Conservation (phyloP, 192 early-diverging fungal species). For the Podila minutissima region DNA sequence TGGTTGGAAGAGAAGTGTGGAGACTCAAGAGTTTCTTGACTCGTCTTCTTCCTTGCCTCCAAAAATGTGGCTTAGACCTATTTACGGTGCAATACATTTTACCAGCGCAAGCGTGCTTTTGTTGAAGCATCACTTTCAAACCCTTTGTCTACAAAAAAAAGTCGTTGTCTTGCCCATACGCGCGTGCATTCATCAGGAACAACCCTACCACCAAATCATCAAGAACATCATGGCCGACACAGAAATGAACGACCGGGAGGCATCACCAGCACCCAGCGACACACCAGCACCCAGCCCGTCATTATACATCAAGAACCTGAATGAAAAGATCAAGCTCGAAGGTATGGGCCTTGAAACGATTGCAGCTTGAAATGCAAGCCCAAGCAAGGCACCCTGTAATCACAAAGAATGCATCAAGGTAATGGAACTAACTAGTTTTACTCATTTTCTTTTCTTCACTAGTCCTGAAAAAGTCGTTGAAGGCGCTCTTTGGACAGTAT, state of each 20-base stretch:
- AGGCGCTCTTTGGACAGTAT: slow-evolving; percentile 82
- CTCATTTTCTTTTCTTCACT: neutral
- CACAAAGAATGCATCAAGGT: no score
- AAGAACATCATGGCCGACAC: slow-evolving; percentile 23
- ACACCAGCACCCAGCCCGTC: slow-evolving; percentile 70
- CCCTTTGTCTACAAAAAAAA: no score
- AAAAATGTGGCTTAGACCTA: slow-evolving; percentile 1
- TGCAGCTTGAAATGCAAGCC: neutral
- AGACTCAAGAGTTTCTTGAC: neutral
- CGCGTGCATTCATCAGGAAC: neutral
- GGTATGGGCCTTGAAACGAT: slow-evolving; percentile 33
- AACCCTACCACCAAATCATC: neutral
- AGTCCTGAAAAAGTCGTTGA: slow-evolving; percentile 80
- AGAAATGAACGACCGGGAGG: slow-evolving; percentile 15
- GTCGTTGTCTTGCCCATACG: neutral
- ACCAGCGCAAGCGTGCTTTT: no score
- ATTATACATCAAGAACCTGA: slow-evolving; percentile 85
- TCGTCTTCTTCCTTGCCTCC: no score
- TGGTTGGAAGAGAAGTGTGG: neutral
- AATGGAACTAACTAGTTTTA: neutral
- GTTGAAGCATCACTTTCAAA: no score
- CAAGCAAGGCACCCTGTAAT: neutral
- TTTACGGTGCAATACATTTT: no score
- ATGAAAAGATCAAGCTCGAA: slow-evolving; percentile 76
- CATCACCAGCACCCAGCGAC: slow-evolving; percentile 59